Evolutionary conservation across 345 rosid genomes (phyloP), one percentile per base, ranked within the genome.

Genomic region (Brassica incana): DNA sequence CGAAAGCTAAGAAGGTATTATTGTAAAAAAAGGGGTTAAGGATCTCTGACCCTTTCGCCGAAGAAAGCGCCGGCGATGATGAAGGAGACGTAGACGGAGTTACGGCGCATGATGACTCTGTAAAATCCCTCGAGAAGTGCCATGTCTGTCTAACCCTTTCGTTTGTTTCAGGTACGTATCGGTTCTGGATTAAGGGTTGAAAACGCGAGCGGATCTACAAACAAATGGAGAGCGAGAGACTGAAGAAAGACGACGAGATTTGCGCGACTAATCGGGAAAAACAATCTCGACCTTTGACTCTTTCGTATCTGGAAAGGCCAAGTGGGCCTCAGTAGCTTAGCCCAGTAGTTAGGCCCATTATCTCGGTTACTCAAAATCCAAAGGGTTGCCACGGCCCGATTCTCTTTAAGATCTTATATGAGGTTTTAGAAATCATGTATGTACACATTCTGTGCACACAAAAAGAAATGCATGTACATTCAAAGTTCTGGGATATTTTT

Each of bases 21-120:
- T 29, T 0, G 70, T 14, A 32, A 8, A 18, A 32, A 20, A 20
- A 8, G 18, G 30, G 33, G 1, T 7, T 18, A 5, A 33, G 29
- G 73, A 69, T 29, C 16, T 0, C 78, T 69, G 45, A 95, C 99
- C 88, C 98, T 86, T 84, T 95, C 99, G 25, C 96, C 97, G 15
- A 87, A 80, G 66, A 93, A 91, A 73, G 99, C 98, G 65, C 99
- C 98, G 79, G 91, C 91, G 85, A 95, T 85, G 92, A 95, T 80
- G 91, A 95, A 95, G 67, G 99, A 90, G 64, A 89, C 95, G 76
- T 95, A 95, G 75, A 93, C 85, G 76, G 99, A 91, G 89, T 88
- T 95, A 67, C 99, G 97, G 80, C 97, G 97, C 98, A 91, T 93
- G 66, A 95, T 59, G 54, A 91, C 76, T 78, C 82, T 89, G 88